Percentiles rank a stretch among this genome's conserved stretches.
Conservation (phyloP, 2,329 filamentous ascomycete species). For the Chrysoporthe austroafricana region DNA sequence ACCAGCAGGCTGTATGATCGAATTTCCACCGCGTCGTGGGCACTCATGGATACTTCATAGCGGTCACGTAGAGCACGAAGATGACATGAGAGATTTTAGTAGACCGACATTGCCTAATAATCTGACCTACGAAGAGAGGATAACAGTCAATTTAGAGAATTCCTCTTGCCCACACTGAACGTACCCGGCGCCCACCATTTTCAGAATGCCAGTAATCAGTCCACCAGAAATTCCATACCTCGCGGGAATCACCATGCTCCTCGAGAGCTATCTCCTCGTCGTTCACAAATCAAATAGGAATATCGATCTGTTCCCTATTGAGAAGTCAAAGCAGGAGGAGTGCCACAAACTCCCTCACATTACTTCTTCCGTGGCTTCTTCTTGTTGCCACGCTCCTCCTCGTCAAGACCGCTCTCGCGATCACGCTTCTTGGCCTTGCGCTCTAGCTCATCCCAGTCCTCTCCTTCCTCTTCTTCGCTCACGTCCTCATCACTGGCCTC, state of each 20-base stretch:
- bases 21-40: background rate
- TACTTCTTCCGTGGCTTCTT: constrained; percentile 51
- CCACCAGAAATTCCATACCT: background rate
- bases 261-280: constrained; percentile 10
- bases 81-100: background rate
- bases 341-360: background rate
- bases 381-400: constrained; percentile 78
- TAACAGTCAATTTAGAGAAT: background rate
- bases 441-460: constrained; percentile 95
- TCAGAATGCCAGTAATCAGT: background rate
- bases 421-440: constrained; percentile 88
- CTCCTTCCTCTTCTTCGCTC: constrained; percentile 76
- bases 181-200: background rate
- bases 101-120: background rate
- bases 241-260: background rate
- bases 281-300: constrained; percentile 12
- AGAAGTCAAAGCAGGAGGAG: background rate
- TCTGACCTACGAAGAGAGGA: background rate
- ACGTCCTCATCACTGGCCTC: constrained; percentile 80
- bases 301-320: background rate
- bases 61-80: background rate
- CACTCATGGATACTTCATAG: background rate
- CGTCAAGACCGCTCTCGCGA: constrained; percentile 68
- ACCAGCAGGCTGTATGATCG: background rate
- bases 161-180: background rate